phyloP scores from a whole-genome alignment of 2,329 filamentous ascomycete genomes.

The Pseudocercospora crystallina region DNA sequence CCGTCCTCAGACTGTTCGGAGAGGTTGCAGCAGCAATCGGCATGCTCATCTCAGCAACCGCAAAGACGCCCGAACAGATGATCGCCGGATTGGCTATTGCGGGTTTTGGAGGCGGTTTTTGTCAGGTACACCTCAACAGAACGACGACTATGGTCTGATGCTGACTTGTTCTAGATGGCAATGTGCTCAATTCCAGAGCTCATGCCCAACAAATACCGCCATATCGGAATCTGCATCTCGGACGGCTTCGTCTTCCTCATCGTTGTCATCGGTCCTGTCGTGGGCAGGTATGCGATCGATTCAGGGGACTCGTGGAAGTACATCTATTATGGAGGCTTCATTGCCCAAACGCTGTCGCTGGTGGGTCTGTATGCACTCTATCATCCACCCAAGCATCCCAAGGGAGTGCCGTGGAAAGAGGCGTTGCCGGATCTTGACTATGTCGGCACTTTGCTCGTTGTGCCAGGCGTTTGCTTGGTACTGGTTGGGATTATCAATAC shows the following conservation, averaged over 20 bases:
- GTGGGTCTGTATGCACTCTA: constrained; percentile 44
- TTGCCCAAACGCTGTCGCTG: constrained; percentile 46
- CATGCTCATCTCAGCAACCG: constrained; percentile 14
- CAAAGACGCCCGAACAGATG: constrained; percentile 12
- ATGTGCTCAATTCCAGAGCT: constrained; percentile 28
- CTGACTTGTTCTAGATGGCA: constrained; percentile 13
- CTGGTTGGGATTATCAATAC: constrained; percentile 5
- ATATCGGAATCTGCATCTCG: constrained; percentile 26
- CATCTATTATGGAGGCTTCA: constrained; percentile 49
- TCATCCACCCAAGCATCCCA: constrained; percentile 41
- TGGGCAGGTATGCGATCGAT: constrained; percentile 44
- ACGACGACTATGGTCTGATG: background rate
- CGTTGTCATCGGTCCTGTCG: constrained; percentile 48
- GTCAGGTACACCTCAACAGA: too few relatives aligned
- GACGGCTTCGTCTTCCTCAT: constrained; percentile 42
- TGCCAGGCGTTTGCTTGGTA: constrained; percentile 36
- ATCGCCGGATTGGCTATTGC: constrained; percentile 15
- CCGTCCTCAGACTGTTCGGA: constrained; percentile 10
- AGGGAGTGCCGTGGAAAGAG: constrained; percentile 27
- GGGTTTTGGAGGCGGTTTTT: constrained; percentile 17
- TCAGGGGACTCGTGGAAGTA: constrained; percentile 43
- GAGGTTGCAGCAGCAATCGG: constrained; percentile 15
- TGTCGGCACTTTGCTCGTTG: constrained; percentile 7
- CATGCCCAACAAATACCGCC: constrained; percentile 27
- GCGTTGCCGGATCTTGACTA: constrained; percentile 33